Base-by-base conservation (phyloP, 257 asterid genomes). In the Solanum pinnatisectum region DNA sequence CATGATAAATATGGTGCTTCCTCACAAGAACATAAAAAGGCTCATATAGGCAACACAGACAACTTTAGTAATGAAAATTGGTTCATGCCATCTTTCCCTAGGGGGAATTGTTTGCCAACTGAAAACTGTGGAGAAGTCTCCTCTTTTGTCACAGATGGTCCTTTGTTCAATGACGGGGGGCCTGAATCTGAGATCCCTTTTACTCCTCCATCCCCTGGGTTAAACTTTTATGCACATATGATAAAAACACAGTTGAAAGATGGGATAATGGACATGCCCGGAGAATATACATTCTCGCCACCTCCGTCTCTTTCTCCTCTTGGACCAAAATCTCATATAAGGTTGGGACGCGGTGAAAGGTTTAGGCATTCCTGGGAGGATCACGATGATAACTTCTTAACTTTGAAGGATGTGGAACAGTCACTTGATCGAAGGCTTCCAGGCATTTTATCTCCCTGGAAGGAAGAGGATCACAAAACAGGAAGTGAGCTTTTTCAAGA, bases 261-360 rank as follows among this genome's bases (percentile, higher is more conserved):
- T 89, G 92, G 92, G 79, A 87, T 87, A 42, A 87, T 87, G 84
- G 89, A 83, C 86, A 78, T 91, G 67, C 86, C 89, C 33, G 89
- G 67, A 78, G 93, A 91, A 74, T 70, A 71, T 56, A 83, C 84
- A 44, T 70, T 89, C 88, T 92, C 96, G 9, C 88, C 98, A 5
- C 93, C 95, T 10, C 83, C 91, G 27, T 93, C 95, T 84, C 89
- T 91, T 33, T 96, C 99, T 89, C 99, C 99, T 87, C 99, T 96
- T 49, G 99, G 99, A 27, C 96, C 98, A 33, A 94, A 93, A 71
- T 90, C 87, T 87, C 91, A 89, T 87, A 91, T 93, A 86, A 91
- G 94, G 89, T 84, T 84, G 88, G 87, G 91, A 87, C 88, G 73
- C 60, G 83, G 86, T 36, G 91, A 74, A 89, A 87, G 52, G 81